Conservation (phyloP, 2,329 filamentous ascomycete genomes). For the Coniochaeta sp. region DNA sequence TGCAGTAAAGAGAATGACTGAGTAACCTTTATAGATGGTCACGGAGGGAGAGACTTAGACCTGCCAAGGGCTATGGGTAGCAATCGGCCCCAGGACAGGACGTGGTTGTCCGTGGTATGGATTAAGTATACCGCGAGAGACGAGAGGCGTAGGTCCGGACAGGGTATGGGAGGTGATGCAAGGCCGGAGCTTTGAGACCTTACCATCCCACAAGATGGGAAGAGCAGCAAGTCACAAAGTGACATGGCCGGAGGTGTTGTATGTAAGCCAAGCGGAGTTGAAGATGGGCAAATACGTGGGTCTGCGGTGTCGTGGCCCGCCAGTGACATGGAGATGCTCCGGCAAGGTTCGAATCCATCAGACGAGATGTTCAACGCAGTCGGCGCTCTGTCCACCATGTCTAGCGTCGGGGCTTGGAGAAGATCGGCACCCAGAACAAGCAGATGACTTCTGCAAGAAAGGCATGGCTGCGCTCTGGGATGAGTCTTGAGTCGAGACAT, state of each 20-base stretch:
- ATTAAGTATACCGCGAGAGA: not conserved
- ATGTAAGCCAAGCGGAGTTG: not conserved
- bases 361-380: not conserved
- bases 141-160: not conserved
- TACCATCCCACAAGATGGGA: not conserved
- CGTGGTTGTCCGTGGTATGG: not conserved
- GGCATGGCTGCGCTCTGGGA: not conserved
- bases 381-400: not conserved
- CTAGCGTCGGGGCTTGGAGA: not conserved
- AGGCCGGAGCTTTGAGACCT: not conserved
- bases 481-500: not conserved
- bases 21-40: not conserved
- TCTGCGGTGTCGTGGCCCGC: not conserved
- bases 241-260: not conserved
- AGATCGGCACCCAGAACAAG: not conserved
- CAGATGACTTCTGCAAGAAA: not conserved
- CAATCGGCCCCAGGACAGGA: not conserved
- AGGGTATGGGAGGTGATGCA: not conserved
- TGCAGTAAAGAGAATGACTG: not conserved
- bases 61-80: not conserved
- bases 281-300: not conserved
- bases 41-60: not conserved
- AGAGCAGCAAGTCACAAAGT: not conserved
- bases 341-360: not conserved
- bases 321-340: not conserved